Conservation (phyloP, 805 yeast species). For the Dipodascus albidus region DNA sequence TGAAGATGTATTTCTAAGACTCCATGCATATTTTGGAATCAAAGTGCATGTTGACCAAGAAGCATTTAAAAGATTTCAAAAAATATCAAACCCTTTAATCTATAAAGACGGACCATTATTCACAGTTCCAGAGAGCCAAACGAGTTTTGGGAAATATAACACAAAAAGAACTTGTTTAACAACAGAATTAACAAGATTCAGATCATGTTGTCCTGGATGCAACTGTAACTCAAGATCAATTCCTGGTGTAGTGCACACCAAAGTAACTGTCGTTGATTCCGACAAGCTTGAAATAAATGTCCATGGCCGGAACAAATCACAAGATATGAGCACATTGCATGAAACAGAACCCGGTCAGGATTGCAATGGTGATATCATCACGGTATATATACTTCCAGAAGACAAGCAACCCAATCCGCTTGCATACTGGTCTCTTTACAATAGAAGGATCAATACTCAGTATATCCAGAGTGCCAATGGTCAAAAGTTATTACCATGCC, state of each 20-base stretch:
- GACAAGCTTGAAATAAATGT: no score
- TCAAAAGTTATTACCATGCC: background rate
- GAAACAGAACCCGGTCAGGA: constrained; percentile 1
- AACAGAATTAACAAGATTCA: constrained; percentile 10
- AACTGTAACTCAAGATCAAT: background rate
- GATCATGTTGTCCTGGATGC: constrained; percentile 11
- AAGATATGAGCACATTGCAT: background rate
- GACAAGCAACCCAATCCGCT: constrained; percentile 13
- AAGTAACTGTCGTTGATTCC: background rate
- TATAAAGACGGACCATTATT: constrained; percentile 10
- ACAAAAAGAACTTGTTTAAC: constrained; percentile 7
- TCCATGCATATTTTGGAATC: constrained; percentile 20
- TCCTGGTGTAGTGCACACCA: background rate
- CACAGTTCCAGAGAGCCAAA: constrained; percentile 14
- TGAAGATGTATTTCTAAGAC: constrained; percentile 40
- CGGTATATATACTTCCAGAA: constrained; percentile 11
- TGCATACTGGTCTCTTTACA: constrained; percentile 8
- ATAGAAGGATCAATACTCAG: background rate
- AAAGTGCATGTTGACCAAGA: constrained; percentile 26
- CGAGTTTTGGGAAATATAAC: no score
- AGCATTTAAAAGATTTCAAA: constrained; percentile 15
- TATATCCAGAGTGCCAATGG: background rate
- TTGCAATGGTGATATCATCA: constrained; percentile 3
- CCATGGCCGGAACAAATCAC: background rate
- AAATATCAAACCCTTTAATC: background rate